A percentile compares a stretch with the other conserved stretches of the same genome.
phyloP scores from a whole-genome alignment of 495 filamentous ascomycete genomes.

The Aspergillus wentii region DNA sequence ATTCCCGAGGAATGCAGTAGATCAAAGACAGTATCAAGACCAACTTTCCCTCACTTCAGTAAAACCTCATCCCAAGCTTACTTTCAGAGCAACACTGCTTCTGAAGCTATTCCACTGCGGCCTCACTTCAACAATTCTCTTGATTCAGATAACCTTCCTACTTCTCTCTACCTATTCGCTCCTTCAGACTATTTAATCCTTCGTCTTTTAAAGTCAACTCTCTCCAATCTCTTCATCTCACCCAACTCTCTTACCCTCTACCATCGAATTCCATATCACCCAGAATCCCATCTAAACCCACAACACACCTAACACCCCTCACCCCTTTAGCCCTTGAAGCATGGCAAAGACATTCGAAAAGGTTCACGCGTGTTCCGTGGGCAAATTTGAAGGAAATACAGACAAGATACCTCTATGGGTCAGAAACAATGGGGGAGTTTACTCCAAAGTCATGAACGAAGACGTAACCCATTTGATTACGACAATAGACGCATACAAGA shows the following conservation, averaged over 20 bases:
- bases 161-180: too few relatives aligned
- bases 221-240: slow-evolving; percentile 8
- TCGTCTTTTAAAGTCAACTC: too few relatives aligned
- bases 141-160: too few relatives aligned
- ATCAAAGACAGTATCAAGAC: too few relatives aligned
- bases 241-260: slow-evolving; percentile 4
- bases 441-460: slow-evolving; percentile 29
- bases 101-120: slow-evolving; percentile 5
- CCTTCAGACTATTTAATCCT: too few relatives aligned
- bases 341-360: slow-evolving; percentile 32
- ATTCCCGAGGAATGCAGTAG: too few relatives aligned
- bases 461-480: slow-evolving; percentile 57
- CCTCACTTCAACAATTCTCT: too few relatives aligned
- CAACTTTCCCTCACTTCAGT: slow-evolving; percentile 9
- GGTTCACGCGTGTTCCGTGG: slow-evolving; percentile 22
- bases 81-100: too few relatives aligned
- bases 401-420: slow-evolving; percentile 53
- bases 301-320: too few relatives aligned
- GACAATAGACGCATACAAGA: slow-evolving; percentile 45
- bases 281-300: neutral
- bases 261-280: neutral
- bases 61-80: slow-evolving; percentile 2
- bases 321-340: too few relatives aligned
- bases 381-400: slow-evolving; percentile 34
- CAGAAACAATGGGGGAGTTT: slow-evolving; percentile 44